These are phyloP conservation scores for Hypoxylon trugodes DNA, from an alignment of 495 filamentous ascomycete genomes.

Conservation along the genomic window DNA sequence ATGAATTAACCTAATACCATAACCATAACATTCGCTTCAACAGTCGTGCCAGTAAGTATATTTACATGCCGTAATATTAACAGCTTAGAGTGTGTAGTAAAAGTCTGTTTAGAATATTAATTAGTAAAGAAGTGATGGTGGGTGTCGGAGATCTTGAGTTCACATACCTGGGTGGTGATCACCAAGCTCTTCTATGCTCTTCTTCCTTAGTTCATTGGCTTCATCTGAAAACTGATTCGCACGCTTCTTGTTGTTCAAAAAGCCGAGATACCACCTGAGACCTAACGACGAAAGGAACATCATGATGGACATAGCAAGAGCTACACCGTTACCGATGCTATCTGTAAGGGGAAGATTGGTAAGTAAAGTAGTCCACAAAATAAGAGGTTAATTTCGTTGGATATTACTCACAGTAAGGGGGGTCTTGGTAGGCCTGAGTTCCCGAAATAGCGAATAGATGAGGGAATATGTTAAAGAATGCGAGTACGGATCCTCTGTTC, in stretches of 20 bases:
- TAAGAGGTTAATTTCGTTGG: background rate
- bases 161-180: slow-evolving; percentile 35
- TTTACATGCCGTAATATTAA: background rate
- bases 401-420: slow-evolving; percentile 29
- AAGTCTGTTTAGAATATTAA: slow-evolving; percentile 14
- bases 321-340: slow-evolving; percentile 23
- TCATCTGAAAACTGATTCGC: slow-evolving; percentile 23
- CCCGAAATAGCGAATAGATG: slow-evolving; percentile 38
- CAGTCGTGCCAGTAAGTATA: background rate
- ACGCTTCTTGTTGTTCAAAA: slow-evolving; percentile 34
- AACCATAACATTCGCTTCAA: slow-evolving; percentile 1
- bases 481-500: slow-evolving; percentile 30
- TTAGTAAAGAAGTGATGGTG: slow-evolving; percentile 1
- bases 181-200: slow-evolving; percentile 35
- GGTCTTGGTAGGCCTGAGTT: slow-evolving; percentile 37
- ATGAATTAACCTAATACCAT: background rate
- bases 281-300: slow-evolving; percentile 22
- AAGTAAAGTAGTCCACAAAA: background rate
- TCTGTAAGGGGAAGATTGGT: slow-evolving; percentile 13
- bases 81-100: slow-evolving; percentile 25
- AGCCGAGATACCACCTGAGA: slow-evolving; percentile 26
- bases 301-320: slow-evolving; percentile 33
- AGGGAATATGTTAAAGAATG: slow-evolving; percentile 39
- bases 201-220: slow-evolving; percentile 9
- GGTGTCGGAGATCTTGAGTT: background rate